Evolutionary conservation across 495 filamentous ascomycete species (phyloP).

Genomic region (Hypoxylon subgilvum): DNA sequence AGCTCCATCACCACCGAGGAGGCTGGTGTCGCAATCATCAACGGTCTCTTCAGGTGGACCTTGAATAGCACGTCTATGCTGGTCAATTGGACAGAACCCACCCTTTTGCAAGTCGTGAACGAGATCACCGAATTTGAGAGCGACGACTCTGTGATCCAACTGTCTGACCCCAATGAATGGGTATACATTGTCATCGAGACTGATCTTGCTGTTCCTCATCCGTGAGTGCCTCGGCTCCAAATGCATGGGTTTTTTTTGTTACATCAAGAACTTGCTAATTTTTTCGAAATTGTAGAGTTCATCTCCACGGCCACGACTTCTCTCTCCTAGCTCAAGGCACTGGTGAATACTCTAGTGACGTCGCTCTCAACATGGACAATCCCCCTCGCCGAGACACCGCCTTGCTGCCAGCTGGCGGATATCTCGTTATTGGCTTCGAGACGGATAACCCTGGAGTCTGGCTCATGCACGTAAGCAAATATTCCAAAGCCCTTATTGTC

Average conservation of each 20-base stretch:
- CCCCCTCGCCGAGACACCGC: conserved; percentile 68
- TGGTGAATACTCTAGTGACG: conserved; percentile 31
- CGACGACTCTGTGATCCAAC: conserved; percentile 45
- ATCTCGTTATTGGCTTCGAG: conserved; percentile 61
- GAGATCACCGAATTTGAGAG: conserved; percentile 40
- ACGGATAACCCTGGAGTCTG: conserved; percentile 64
- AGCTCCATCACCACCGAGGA: conserved; percentile 33
- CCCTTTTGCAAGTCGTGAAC: conserved; percentile 47
- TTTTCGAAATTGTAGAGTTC: conserved; percentile 54
- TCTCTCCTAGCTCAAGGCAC: conserved; percentile 55
- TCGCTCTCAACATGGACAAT: conserved; percentile 44
- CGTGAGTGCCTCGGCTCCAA: conserved; percentile 5
- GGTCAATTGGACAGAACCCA: conserved; percentile 51
- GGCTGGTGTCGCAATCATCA: conserved; percentile 32
- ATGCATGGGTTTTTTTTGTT: conserved; percentile 15
- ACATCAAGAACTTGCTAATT: conserved; percentile 7
- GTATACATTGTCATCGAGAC: conserved; percentile 49
- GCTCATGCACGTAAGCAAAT: conserved; percentile 53
- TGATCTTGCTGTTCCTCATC: conserved; percentile 20
- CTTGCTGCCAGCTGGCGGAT: conserved; percentile 55
- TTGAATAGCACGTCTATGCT: conserved; percentile 50
- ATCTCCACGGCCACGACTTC: conserved; percentile 68
- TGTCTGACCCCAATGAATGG: conserved; percentile 49
- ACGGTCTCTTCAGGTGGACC: conserved; percentile 51
- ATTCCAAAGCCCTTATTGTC: no score